Base-by-base conservation (phyloP, 1,284 basidiomycete species). In the Leccinum pachyderme region DNA sequence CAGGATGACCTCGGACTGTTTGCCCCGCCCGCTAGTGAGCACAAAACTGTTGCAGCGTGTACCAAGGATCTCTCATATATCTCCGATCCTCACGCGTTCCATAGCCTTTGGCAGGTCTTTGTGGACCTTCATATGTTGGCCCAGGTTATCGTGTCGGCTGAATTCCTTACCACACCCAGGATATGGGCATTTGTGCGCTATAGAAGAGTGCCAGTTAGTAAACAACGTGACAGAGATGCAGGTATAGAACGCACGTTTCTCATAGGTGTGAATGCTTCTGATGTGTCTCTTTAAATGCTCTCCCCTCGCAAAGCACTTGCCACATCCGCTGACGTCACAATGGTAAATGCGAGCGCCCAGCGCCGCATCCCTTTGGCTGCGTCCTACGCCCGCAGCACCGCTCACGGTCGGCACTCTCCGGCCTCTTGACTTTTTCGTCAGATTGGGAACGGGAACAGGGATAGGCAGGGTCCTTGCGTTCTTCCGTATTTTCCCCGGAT, bases 121-220 rank as follows among this genome's bases (percentile, higher is more conserved):
- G 69, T 84, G 82, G 35, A 84, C 80, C 47, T 80, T 80, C 78
- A 90, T 85, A 65, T 92, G 89, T 71, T 91, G 88, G 33, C 84
- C 83, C 29, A 93, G 81, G 67, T 94, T 94, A 69, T 94, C 91
- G 65, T 91, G 89, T 49, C 92, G 79, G 69, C 87, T 90, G 68
- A 94, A 94, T 59, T 84, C 83, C 75, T 91, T 91, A 53, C 81
- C 84, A 66, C 92, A 94, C 8, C 82, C 83, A 24, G 87, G 83
- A 69, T 84, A 84, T 9, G 82, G 82, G 71, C 89, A 94, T 66
- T 82, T 82, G 73, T 89, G 84, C 55, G 90, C 89, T 92, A 65
- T 32, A 54, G 39, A 52, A 28, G 43, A 25, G 51, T 44, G 32
- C 2, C 24, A 12, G 47, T 67, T 49, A 56, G 58, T 49, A 50